A percentile compares a stretch with the other conserved stretches of the same genome.
phyloP scores from a whole-genome alignment of 371 early-diverging fungal species.

The Coemansia sp. region DNA sequence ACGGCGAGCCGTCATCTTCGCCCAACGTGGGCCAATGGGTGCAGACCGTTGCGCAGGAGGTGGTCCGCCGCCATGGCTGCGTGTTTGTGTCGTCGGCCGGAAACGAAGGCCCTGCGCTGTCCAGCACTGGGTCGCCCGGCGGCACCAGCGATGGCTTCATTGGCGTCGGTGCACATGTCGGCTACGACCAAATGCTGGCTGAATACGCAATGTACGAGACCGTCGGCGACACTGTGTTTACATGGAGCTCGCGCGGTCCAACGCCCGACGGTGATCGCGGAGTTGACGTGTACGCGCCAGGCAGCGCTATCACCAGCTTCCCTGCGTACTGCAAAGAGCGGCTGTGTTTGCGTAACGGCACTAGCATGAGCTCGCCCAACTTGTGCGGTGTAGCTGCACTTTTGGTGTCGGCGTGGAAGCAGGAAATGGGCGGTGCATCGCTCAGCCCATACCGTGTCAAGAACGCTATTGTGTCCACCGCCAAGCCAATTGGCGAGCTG shows the following conservation, averaged over 20 bases:
- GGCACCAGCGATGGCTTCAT: conserved; percentile 76
- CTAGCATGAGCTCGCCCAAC: conserved; percentile 92
- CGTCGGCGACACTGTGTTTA: conserved; percentile 72
- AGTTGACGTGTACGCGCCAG: conserved; percentile 86
- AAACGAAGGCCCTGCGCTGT: conserved; percentile 87
- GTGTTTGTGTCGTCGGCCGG: conserved; percentile 90
- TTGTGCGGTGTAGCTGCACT: conserved; percentile 83
- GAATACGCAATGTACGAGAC: conserved; percentile 79
- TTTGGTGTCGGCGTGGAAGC: conserved; percentile 67
- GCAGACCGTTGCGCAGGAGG: conserved; percentile 76
- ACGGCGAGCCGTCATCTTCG: conserved; percentile 78
- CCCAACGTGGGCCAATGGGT: conserved; percentile 81
- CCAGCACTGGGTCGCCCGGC: conserved; percentile 86
- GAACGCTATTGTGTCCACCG: conserved; percentile 73
- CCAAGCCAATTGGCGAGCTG: conserved; percentile 76
- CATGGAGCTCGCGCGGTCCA: conserved; percentile 92
- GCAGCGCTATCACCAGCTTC: conserved; percentile 88
- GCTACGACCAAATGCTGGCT: conserved; percentile 81
- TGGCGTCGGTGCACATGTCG: conserved; percentile 91
- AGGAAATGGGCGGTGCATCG: conserved; percentile 59
- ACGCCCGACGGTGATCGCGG: conserved; percentile 82
- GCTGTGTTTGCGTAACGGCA: conserved; percentile 87
- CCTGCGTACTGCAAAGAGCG: conserved; percentile 82
- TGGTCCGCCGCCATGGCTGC: conserved; percentile 76
- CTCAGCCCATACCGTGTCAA: conserved; percentile 84